Base-by-base conservation (phyloP, 2,329 filamentous ascomycete species). In the Xylaria sp. region DNA sequence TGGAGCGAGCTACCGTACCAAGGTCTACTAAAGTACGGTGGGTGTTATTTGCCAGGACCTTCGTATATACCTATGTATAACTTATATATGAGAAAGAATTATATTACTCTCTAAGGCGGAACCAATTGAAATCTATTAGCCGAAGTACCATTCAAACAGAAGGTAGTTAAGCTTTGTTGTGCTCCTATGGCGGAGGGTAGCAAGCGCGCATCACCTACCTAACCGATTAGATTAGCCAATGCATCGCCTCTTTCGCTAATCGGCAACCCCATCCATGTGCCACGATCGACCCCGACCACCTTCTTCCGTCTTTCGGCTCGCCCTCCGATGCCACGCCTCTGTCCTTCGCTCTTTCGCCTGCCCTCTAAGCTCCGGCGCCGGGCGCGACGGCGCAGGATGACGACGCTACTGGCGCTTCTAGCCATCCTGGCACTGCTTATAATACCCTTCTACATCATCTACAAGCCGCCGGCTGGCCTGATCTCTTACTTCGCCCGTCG, bases 381-480 rank as follows among this genome's bases (percentile, higher is more conserved):
- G 73, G 86, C 86, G 67, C 83, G 87, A 69, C 86, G 87, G 65
- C 86, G 86, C 77, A 84, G 87, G 74, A 87, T 89, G 85, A 82
- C 84, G 48, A 88, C 85, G 56, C 82, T 88, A 49, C 72, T 84
- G 66, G 72, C 78, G 31, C 80, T 88, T 63, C 67, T 83, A 23
- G 77, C 79, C 76, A 66, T 79, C 51, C n/a, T 77, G n/a, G 63
- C 80, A 23, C 66, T 81, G 40, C 68, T 78, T 40, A 59, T 83
- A 26, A 63, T 80, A 7, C 81, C 83, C 60, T 81, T 91, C 72
- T 96, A 93, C 82, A 79, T 88, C 71, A 84, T 97, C 74, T 97
- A 97, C 86, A 94, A 93, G 78, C 93, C 94, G 2, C 93, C 94
- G 0, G 80, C 79, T n/a, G 79, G 86, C 54, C 80, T 97, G 42